phyloP scores from a whole-genome alignment of 2,329 filamentous ascomycete genomes.

The Lanzia echinophila region DNA sequence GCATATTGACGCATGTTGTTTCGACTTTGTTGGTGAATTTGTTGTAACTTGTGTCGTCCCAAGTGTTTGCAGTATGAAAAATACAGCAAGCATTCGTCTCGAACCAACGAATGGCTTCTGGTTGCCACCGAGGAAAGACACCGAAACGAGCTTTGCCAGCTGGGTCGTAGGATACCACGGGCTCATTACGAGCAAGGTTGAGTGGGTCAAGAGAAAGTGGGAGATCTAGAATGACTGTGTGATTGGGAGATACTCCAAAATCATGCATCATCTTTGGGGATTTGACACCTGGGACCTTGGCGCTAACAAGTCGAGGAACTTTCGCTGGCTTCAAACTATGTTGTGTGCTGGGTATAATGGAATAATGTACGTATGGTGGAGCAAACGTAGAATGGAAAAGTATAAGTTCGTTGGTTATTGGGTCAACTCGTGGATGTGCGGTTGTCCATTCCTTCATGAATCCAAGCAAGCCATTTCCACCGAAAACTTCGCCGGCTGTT shows the following conservation, averaged over 20 bases:
- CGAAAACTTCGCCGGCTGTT: constrained; percentile 45
- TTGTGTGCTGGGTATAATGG: constrained; percentile 41
- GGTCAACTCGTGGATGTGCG: constrained; percentile 62
- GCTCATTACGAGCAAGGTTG: constrained; percentile 49
- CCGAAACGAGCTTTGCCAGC: constrained; percentile 55
- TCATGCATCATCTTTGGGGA: constrained; percentile 71
- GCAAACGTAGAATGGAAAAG: constrained; percentile 61
- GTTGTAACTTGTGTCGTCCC: constrained; percentile 44
- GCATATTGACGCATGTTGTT: constrained; percentile 48
- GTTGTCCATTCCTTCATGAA: constrained; percentile 69
- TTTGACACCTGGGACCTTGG: constrained; percentile 52
- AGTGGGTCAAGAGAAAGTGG: constrained; percentile 59
- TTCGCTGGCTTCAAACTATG: constrained; percentile 24
- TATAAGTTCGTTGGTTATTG: constrained; percentile 55
- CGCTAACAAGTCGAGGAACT: constrained; percentile 37
- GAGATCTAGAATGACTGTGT: constrained; percentile 64
- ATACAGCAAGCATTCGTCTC: constrained; percentile 62
- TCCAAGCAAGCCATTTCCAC: constrained; percentile 47
- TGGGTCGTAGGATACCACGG: constrained; percentile 54
- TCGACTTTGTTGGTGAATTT: constrained; percentile 21
- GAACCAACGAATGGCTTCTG: constrained; percentile 56
- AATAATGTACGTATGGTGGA: constrained; percentile 62
- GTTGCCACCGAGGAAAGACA: constrained; percentile 56
- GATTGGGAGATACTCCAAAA: constrained; percentile 56
- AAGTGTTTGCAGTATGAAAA: constrained; percentile 66